Base-by-base conservation (phyloP, 345 rosid genomes). In the Rhodamnia argentea region DNA sequence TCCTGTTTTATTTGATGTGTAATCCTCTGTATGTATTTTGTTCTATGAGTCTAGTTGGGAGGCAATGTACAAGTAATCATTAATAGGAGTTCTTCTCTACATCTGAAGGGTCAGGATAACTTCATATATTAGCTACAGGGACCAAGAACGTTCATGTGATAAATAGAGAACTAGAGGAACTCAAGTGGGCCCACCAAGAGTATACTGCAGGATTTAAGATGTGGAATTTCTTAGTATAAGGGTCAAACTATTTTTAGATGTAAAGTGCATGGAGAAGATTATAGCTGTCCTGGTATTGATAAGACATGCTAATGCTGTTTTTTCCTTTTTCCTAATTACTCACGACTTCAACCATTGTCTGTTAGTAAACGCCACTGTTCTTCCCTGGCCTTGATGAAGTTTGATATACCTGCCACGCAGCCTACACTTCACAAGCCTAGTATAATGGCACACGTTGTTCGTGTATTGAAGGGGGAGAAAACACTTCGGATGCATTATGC, bases 401-500 rank as follows among this genome's bases (percentile, higher is more conserved):
- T 75, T 70, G 86, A 55, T 75, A n/a, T 74, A 52, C 87, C 85
- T 55, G 16, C 32, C 52, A 91, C 88, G 89, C 98, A 97, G 99
- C 99, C 99, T 84, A 97, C 99, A 27, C 96, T 97, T 87, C 99
- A 97, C 91, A 97, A 97, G 88, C 99, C 99, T 10, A 96, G 99
- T 87, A 91, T 97, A 91, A 96, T 97, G 99, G 99, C 99, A 47
- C 98, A 97, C 85, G 90, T 91, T 1, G 99, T 97, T 86, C 98
- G 99, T 83, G 98, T 97, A 42, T 89, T 97, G 88, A 93, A 92
- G 88, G 99, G 99, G 78, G 99, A 97, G 91, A 97, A 93, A 91
- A 95, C 99, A 82, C 94, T 97, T 87, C 95, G 99, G 58, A 96
- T 97, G 98, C 99, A 96, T 91, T 97, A 97, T 90, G 99, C 99